Conservation (phyloP, 1,139 yeast genomes). For the Chernovozyma aurita region DNA sequence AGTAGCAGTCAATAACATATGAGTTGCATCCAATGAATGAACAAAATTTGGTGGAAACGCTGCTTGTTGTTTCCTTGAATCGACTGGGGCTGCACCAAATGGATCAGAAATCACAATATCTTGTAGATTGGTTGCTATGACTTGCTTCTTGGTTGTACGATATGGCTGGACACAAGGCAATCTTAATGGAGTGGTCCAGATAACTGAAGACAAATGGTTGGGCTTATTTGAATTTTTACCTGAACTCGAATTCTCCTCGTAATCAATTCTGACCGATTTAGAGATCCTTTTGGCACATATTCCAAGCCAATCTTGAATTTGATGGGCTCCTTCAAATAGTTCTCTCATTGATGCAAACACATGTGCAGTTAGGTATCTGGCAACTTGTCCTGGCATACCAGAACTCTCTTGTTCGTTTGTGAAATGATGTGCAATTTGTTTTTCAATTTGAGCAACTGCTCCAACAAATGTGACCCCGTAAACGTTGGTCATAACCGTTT, state of each 20-base stretch:
- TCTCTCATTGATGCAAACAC: slow-evolving; percentile 84
- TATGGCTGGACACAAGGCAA: slow-evolving; percentile 96
- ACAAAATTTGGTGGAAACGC: slow-evolving; percentile 97
- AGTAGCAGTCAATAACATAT: slow-evolving; percentile 87
- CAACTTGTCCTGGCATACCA: slow-evolving; percentile 24
- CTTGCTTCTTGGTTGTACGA: slow-evolving; percentile 59
- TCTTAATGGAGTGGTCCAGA: slow-evolving; percentile 97
- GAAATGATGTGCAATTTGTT: slow-evolving; percentile 49
- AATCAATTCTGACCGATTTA: slow-evolving; percentile 69
- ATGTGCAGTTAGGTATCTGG: slow-evolving; percentile 69
- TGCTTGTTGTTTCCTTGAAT: slow-evolving; percentile 81
- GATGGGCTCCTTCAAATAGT: slow-evolving; percentile 87
- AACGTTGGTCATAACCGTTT: slow-evolving; percentile 97
- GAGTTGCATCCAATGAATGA: slow-evolving; percentile 95
- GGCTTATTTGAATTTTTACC: slow-evolving; percentile 36
- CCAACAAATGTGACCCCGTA: slow-evolving; percentile 97
- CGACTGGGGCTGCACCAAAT: slow-evolving; percentile 74
- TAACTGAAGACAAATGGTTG: slow-evolving; percentile 77
- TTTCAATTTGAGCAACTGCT: slow-evolving; percentile 81
- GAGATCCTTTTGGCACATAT: slow-evolving; percentile 79
- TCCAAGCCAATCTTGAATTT: slow-evolving; percentile 95
- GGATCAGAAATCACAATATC: slow-evolving; percentile 82
- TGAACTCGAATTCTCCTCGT: slow-evolving; percentile 23
- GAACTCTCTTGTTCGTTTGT: slow-evolving; percentile 30
- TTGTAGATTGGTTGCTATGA: slow-evolving; percentile 75